Evolutionary conservation across 164 flowering plant genomes (phyloP).

Genomic region (Saururus chinensis): DNA sequence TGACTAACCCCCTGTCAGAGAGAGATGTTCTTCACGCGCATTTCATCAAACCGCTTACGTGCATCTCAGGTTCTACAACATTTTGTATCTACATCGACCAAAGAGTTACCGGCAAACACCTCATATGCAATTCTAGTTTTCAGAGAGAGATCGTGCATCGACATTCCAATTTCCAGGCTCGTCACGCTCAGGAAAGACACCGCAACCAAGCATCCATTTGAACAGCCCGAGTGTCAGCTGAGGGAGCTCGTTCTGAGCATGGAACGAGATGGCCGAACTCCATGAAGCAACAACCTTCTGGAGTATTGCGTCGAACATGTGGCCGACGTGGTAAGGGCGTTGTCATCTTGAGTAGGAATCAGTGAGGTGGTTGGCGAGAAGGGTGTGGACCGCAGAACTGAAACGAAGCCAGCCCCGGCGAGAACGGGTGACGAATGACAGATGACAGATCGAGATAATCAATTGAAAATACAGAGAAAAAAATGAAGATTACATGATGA

Average conservation of each 20-base stretch:
- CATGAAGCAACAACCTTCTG: conserved; percentile 46
- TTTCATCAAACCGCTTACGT: too few species aligned
- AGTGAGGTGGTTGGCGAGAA: too few species aligned
- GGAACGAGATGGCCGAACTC: conserved; percentile 73
- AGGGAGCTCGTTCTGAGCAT: conserved; percentile 82
- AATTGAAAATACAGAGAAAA: too few species aligned
- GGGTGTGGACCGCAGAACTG: too few species aligned
- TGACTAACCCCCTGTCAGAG: too few species aligned
- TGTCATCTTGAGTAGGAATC: conserved; percentile 78
- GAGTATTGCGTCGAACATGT: conserved; percentile 43
- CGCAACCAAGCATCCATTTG: conserved; percentile 32
- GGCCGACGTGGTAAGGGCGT: conserved; percentile 38
- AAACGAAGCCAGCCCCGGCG: too few species aligned
- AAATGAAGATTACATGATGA: too few species aligned
- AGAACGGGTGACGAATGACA: too few species aligned
- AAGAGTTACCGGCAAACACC: conserved; percentile 74
- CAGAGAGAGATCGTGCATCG: conserved; percentile 35
- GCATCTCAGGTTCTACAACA: conserved; percentile 49
- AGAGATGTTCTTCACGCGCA: too few species aligned
- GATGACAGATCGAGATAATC: conserved; percentile 57
- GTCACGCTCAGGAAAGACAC: conserved; percentile 48
- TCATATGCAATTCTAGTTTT: conserved; percentile 51
- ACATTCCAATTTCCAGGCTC: conserved; percentile 48
- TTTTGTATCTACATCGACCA: conserved; percentile 85
- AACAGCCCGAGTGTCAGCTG: conserved; percentile 42